Conservation (phyloP, 306 rosid genomes). For the Cucurbita maxima region DNA sequence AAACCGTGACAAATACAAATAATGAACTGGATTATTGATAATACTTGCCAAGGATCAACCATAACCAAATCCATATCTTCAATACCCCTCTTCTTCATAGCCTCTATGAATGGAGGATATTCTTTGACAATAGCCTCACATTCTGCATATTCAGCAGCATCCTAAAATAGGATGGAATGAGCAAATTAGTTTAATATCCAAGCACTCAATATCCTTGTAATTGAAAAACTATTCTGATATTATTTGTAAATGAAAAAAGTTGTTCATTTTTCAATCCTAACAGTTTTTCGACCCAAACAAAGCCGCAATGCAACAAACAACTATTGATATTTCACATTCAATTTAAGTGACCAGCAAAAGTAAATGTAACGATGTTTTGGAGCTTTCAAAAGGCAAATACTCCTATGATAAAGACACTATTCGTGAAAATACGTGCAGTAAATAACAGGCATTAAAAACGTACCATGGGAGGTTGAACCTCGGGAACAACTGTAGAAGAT, state of each 20-base stretch:
- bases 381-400: neutral
- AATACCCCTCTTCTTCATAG: slow-evolving; percentile 91
- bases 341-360: neutral
- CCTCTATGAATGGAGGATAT: slow-evolving; percentile 79
- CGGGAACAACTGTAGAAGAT: slow-evolving; percentile 52
- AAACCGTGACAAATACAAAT: neutral
- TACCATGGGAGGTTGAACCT: slow-evolving; percentile 96
- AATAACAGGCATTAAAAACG: neutral
- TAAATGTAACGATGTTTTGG: neutral
- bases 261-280: neutral
- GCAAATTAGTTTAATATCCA: neutral
- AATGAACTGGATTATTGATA: neutral
- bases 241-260: neutral
- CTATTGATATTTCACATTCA: neutral
- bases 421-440: neutral
- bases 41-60: slow-evolving; percentile 77
- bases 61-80: slow-evolving; percentile 91
- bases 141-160: slow-evolving; percentile 85
- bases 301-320: neutral
- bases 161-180: slow-evolving; percentile 23
- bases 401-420: neutral
- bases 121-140: slow-evolving; percentile 83
- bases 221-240: too few species aligned
- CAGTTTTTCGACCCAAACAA: neutral
- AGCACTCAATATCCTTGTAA: neutral